Evolutionary conservation across 2,329 filamentous ascomycete genomes (phyloP).

Genomic region (Botrytis elliptica): DNA sequence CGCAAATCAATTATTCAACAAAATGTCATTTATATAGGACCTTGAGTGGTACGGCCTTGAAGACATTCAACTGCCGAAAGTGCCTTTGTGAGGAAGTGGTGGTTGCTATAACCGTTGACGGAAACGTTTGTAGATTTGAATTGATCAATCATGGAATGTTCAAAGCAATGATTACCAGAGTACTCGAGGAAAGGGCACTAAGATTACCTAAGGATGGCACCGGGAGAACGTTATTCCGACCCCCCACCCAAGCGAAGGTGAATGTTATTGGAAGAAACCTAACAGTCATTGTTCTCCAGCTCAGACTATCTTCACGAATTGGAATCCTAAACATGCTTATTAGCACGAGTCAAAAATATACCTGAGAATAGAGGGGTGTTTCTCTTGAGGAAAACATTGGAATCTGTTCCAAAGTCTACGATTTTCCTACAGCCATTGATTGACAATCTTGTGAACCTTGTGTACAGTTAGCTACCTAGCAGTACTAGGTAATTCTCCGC

Average conservation of each 20-base stretch:
- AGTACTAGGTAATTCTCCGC: background rate
- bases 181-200: background rate
- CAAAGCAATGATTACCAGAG: background rate
- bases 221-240: background rate
- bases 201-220: background rate
- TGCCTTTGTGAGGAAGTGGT: background rate
- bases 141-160: background rate
- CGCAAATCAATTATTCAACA: constrained; percentile 4
- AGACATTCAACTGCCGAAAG: background rate
- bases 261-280: background rate
- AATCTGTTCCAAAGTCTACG: background rate
- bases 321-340: background rate
- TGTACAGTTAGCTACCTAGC: background rate
- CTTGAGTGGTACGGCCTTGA: background rate
- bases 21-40: background rate
- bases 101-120: background rate
- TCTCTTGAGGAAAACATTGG: background rate
- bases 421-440: background rate
- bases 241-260: background rate
- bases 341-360: background rate
- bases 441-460: background rate
- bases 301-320: background rate
- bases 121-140: background rate
- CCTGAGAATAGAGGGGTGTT: background rate
- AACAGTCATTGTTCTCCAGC: background rate